Percentiles rank a stretch among this genome's conserved stretches.
Conservation (phyloP, 2,329 filamentous ascomycete genomes). For the Sporothrix inflata region DNA sequence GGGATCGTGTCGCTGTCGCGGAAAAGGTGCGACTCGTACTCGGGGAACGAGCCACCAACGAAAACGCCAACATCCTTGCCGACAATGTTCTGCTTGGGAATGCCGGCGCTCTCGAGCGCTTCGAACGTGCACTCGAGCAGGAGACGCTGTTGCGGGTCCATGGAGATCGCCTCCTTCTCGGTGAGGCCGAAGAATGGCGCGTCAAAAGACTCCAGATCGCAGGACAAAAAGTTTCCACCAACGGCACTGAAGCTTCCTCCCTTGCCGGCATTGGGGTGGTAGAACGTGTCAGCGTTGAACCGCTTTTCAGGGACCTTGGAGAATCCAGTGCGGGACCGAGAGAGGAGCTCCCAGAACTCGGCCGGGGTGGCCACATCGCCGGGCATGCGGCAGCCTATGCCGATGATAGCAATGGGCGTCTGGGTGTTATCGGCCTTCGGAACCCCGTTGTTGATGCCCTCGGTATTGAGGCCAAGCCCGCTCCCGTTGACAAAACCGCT, state of each 20-base stretch:
- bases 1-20: slow-evolving; percentile 52
- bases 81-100: slow-evolving; percentile 51
- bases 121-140: slow-evolving; percentile 59
- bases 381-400: slow-evolving; percentile 53
- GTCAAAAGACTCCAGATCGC: slow-evolving; percentile 53
- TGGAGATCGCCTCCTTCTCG: slow-evolving; percentile 52
- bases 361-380: slow-evolving; percentile 48
- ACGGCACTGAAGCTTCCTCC: slow-evolving; percentile 46
- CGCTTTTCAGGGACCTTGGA: slow-evolving; percentile 50
- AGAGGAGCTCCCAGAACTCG: slow-evolving; percentile 52
- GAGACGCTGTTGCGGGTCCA: slow-evolving; percentile 60
- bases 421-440: slow-evolving; percentile 35
- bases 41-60: slow-evolving; percentile 51
- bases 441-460: slow-evolving; percentile 17
- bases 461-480: slow-evolving; percentile 34
- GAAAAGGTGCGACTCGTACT: slow-evolving; percentile 52
- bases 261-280: slow-evolving; percentile 50
- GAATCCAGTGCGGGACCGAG: slow-evolving; percentile 47
- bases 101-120: slow-evolving; percentile 56
- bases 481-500: slow-evolving; percentile 36
- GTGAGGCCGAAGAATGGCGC: slow-evolving; percentile 58
- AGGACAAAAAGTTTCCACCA: slow-evolving; percentile 50
- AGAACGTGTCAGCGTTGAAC: slow-evolving; percentile 47
- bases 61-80: slow-evolving; percentile 56
- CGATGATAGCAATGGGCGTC: slow-evolving; percentile 52